Conservation (phyloP, 352 stramenopile genomes). For the Paralagenidium karlingii region DNA sequence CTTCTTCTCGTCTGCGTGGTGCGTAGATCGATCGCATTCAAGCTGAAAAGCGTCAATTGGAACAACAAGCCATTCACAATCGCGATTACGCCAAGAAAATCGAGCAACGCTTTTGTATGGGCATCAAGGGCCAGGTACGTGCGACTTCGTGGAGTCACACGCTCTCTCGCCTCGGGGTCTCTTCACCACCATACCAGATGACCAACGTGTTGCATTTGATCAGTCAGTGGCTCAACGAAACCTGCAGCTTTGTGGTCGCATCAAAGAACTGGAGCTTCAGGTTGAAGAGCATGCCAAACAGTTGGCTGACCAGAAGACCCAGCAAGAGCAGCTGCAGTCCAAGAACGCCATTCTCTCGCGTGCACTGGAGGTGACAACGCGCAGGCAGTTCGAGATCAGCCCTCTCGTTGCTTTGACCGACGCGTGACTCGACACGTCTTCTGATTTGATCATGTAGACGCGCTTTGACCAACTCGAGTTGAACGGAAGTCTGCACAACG, state of each 20-base stretch:
- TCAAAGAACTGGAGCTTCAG: slow-evolving; percentile 26
- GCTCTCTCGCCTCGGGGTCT: too few species aligned
- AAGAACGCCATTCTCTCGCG: slow-evolving; percentile 61
- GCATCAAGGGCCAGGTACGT: slow-evolving; percentile 36
- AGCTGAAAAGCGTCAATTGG: slow-evolving; percentile 55
- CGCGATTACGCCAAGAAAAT: slow-evolving; percentile 80
- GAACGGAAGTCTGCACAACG: slow-evolving; percentile 61
- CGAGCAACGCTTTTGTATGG: slow-evolving; percentile 72
- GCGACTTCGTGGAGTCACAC: too few species aligned
- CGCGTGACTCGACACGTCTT: not conserved
- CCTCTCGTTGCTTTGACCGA: not conserved
- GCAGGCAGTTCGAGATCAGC: not conserved
- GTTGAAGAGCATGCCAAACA: slow-evolving; percentile 12
- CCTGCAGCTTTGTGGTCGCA: slow-evolving; percentile 24
- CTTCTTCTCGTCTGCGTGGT: too few species aligned
- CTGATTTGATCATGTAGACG: too few species aligned
- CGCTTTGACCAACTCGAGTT: slow-evolving; percentile 45
- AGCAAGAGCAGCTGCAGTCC: slow-evolving; percentile 22
- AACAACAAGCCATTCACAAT: slow-evolving; percentile 70
- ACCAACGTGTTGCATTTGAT: not conserved
- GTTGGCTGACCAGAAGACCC: slow-evolving; percentile 10
- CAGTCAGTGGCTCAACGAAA: slow-evolving; percentile 55
- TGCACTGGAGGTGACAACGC: slow-evolving; percentile 58
- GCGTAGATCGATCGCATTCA: slow-evolving; percentile 62
- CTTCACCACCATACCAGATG: too few species aligned